Evolutionary conservation across 768 basidiomycete genomes (phyloP).

Genomic region (Lentinula edodes): DNA sequence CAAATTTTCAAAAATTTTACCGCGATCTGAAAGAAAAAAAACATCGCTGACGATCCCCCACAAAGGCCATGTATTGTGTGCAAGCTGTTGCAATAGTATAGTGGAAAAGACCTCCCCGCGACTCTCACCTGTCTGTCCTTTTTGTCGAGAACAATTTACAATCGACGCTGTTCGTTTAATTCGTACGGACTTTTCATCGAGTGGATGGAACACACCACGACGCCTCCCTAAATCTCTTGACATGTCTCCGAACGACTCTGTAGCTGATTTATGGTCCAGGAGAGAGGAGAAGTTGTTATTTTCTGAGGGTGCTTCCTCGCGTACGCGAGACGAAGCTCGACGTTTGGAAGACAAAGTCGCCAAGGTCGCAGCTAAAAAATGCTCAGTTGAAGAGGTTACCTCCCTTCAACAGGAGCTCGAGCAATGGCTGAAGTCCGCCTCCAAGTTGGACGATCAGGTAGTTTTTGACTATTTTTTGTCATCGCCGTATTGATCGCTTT

Average conservation of each 20-base stretch:
- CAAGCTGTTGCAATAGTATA: constrained; percentile 72
- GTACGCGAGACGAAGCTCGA: constrained; percentile 45
- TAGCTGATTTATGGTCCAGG: constrained; percentile 35
- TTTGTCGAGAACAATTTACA: constrained; percentile 75
- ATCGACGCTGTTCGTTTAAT: constrained; percentile 65
- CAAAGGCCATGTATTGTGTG: constrained; percentile 77
- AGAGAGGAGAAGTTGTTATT: constrained; percentile 44
- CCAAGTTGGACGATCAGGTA: constrained; percentile 60
- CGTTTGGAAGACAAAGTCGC: constrained; percentile 75
- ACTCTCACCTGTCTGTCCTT: constrained; percentile 72
- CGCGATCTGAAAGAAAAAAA: background rate
- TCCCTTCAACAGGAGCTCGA: constrained; percentile 74
- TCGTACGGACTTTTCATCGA: constrained; percentile 70
- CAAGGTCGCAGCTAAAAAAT: constrained; percentile 77
- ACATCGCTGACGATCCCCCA: constrained; percentile 8
- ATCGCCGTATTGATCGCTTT: constrained; percentile 4
- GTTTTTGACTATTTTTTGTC: constrained; percentile 10
- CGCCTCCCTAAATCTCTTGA: constrained; percentile 47
- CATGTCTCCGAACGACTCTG: constrained; percentile 29
- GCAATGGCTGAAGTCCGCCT: constrained; percentile 63
- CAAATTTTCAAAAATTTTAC: constrained; percentile 17
- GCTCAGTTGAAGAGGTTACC: constrained; percentile 81
- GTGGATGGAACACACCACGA: constrained; percentile 66
- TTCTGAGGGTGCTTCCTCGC: constrained; percentile 34
- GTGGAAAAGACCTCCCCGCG: constrained; percentile 74